Evolutionary conservation across 257 asterid genomes (phyloP), one percentile per base, ranked within the genome.

Genomic region (Cordia subcordata): DNA sequence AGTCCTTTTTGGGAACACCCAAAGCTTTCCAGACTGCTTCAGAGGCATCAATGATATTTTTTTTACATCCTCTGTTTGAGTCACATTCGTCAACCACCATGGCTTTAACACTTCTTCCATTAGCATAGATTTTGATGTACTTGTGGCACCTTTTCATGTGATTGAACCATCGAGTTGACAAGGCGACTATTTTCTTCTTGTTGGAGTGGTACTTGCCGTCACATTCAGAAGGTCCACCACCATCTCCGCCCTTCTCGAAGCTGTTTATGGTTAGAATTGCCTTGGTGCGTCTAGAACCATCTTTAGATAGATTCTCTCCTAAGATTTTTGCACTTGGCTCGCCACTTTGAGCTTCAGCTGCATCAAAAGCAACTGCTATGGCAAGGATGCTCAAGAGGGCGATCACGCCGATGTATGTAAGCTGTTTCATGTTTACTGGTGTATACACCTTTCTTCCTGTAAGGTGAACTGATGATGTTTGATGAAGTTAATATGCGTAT

Each of bases 81-180:
- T 73, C 75, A 37, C 78, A 69, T 54, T 73, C 72, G 33, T 68
- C 78, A 39, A 73, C 78, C 0, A 73, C 78, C 68, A 38, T 73
- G 11, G 78, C 75, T 16, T 60, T 5, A 38, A 42, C 59, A 19
- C 65, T 64, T 35, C 10, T 44, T 1, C 74, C 75, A 55, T 68
- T 68, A 15, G 58, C 72, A 33, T 37, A 38, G 5, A 73, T 27
- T 14, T 56, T 73, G 0, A 68, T 73, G 20, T 58, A 14, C 49
- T 68, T 13, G 4, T 37, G 58, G 53, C 78, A 73, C 53, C 71
- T 19, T 44, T 27, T 59, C 57, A 16, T 35, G 39, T 57, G 52
- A 49, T 49, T 16, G 53, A 58, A 73, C 71, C 75, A 73, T 11
- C 62, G 33, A 10, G 66, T 60, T 12, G 78, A 73, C 37, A 73